phyloP scores from a whole-genome alignment of 805 yeast genomes.

The Spencermartinsiella europaea region DNA sequence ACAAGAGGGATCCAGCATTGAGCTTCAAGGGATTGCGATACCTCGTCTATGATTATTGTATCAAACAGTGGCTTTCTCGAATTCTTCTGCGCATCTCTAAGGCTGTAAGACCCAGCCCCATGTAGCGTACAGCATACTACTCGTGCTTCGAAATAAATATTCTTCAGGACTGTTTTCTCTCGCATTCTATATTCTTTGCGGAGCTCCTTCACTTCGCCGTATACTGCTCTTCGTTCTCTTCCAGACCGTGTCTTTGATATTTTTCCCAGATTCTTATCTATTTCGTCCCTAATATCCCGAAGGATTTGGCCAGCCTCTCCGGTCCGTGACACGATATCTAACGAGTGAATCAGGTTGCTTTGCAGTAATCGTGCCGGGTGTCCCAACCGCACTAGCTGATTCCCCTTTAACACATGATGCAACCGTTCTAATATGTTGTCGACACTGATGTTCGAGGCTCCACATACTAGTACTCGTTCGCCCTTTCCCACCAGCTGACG shows the following conservation, averaged over 20 bases:
- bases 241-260: slow-evolving; percentile 57
- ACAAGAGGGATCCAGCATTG: slow-evolving; percentile 94
- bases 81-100: slow-evolving; percentile 40
- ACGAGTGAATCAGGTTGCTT: slow-evolving; percentile 59
- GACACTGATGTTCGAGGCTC: slow-evolving; percentile 89
- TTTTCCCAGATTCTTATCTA: slow-evolving; percentile 48
- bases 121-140: slow-evolving; percentile 83
- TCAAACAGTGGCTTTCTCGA: slow-evolving; percentile 48
- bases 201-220: slow-evolving; percentile 61
- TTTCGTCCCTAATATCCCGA: slow-evolving; percentile 65
- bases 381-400: slow-evolving; percentile 71
- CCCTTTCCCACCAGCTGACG: slow-evolving; percentile 56
- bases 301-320: slow-evolving; percentile 57
- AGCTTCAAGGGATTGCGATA: slow-evolving; percentile 89
- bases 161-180: slow-evolving; percentile 57
- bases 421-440: slow-evolving; percentile 85
- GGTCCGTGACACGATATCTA: slow-evolving; percentile 63
- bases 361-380: slow-evolving; percentile 85
- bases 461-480: slow-evolving; percentile 74
- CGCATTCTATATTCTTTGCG: slow-evolving; percentile 64
- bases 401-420: slow-evolving; percentile 38
- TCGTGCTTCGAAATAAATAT: slow-evolving; percentile 52
- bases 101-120: slow-evolving; percentile 73
- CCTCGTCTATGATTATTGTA: slow-evolving; percentile 88
- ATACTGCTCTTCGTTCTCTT: slow-evolving; percentile 59